These are phyloP conservation scores for Globisporangium uncinulatum DNA, from an alignment of 352 stramenopile genomes.

Conservation along the genomic window DNA sequence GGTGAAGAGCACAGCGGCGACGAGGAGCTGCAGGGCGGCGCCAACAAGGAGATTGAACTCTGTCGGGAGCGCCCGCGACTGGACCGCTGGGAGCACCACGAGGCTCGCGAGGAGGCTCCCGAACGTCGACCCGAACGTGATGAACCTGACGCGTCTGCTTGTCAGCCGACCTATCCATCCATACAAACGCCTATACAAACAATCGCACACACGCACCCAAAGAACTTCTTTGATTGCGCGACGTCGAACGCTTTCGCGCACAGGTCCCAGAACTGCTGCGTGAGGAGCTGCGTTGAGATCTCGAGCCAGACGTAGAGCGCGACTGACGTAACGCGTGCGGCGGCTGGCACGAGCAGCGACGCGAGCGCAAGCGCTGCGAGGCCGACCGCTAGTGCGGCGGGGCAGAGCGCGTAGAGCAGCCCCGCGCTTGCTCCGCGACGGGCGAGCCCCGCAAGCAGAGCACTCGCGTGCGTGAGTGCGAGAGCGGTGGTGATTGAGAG, in stretches of 20 bases:
- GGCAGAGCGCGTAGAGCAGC: constrained; percentile 50
- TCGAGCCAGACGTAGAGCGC: constrained; percentile 82
- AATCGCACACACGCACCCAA: constrained; percentile 33
- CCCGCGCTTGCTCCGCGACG: constrained; percentile 19
- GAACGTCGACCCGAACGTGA: constrained; percentile 80
- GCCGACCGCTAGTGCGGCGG: constrained; percentile 30
- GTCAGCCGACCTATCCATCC: background rate
- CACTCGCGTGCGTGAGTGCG: constrained; percentile 41
- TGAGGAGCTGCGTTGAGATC: constrained; percentile 64
- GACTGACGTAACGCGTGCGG: constrained; percentile 45
- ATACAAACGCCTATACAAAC: background rate
- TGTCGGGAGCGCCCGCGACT: constrained; percentile 43
- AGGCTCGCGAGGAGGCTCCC: constrained; percentile 75
- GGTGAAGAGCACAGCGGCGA: constrained; percentile 52
- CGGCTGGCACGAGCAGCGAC: constrained; percentile 36
- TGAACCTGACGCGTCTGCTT: constrained; percentile 27
- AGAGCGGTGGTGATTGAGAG: constrained; percentile 74
- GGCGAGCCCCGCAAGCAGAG: constrained; percentile 26
- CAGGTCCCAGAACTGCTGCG: constrained; percentile 85
- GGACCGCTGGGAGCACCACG: constrained; percentile 49
- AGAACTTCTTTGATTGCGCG: constrained; percentile 79
- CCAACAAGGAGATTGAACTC: constrained; percentile 72
- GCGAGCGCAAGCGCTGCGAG: constrained; percentile 38
- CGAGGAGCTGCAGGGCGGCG: constrained; percentile 41
- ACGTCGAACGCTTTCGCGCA: constrained; percentile 80